Evolutionary conservation across 768 basidiomycete species (phyloP), one percentile per base, ranked within the genome.

Genomic region (Glaciozyma antarctica): DNA sequence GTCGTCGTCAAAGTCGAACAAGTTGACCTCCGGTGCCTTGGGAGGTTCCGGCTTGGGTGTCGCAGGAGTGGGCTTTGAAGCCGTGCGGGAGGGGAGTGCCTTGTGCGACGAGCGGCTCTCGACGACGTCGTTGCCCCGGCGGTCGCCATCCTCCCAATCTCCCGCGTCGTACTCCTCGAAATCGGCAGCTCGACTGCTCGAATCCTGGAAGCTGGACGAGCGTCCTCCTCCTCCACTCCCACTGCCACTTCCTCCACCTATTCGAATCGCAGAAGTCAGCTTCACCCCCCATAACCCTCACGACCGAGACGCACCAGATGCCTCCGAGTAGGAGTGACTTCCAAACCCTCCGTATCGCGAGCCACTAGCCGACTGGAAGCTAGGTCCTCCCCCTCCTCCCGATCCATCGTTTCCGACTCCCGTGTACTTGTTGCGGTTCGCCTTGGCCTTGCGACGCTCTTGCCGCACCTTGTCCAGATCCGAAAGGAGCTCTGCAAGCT

Each of bases 111-210:
- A 79, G 53, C 78, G 76, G 81, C 74, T 78, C 7, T 10, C 57
- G 26, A 44, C 60, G 30, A 64, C 41, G 17, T 21, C 51, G 7
- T 24, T 3, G 19, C 26, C 30, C n/a, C 32, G 43, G 0, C 63
- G 57, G n/a, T 52, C 51, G 22, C 58, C 54, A 47, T 94, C 91
- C 66, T 97, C 93, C 64, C 90, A 90, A 47, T 81, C 81, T 2
- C 94, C 94, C 17, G 94, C 95, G 70, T 94, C 88, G 76, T 99
- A 99, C 75, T 97, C 93, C 73, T 98, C 93, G 70, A 84, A 97
- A 30, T 83, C 82, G 62, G 80, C 79, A 21, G 83, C 78, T 48
- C 32, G 49, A 30, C 28, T 16, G 10, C 45, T 21, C 52, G 66
- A 63, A 47, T 69, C 66, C 47, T 44, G 51, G 69, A 72, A 66